These are phyloP conservation scores for Vigna radiata DNA, from an alignment of 306 rosid species.

Conservation along the genomic window DNA sequence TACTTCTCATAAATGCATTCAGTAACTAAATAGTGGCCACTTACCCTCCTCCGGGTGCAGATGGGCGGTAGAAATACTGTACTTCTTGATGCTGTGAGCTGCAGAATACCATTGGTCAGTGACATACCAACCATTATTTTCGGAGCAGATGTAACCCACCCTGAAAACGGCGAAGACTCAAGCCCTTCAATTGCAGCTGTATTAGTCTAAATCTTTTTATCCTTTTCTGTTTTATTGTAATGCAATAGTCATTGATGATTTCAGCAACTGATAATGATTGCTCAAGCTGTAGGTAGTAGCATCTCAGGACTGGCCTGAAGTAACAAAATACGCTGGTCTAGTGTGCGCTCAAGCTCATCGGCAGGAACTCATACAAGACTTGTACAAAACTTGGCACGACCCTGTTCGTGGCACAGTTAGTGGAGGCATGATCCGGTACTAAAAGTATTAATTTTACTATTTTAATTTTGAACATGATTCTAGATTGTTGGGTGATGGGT, in stretches of 20 bases:
- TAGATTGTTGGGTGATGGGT: constrained; percentile 19
- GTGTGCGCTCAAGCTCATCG: constrained; percentile 97
- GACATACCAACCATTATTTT: constrained; percentile 94
- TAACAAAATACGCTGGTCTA: constrained; percentile 90
- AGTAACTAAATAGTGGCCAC: constrained; percentile 1
- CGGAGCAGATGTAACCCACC: constrained; percentile 96
- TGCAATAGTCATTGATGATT: not conserved
- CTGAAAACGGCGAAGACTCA: constrained; percentile 93
- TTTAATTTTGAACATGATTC: constrained; percentile 5
- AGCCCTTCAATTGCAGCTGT: constrained; percentile 98
- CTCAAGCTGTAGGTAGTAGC: constrained; percentile 81
- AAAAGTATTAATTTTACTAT: constrained; percentile 10
- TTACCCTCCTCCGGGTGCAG: constrained; percentile 50
- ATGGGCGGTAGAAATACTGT: constrained; percentile 98
- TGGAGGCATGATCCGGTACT: constrained; percentile 93
- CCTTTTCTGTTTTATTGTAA: not conserved
- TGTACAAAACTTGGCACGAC: constrained; percentile 94
- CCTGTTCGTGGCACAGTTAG: constrained; percentile 89
- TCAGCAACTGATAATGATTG: constrained; percentile 36
- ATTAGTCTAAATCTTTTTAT: constrained; percentile 37
- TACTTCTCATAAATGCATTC: not conserved
- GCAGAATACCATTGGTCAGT: constrained; percentile 91
- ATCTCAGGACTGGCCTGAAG: constrained; percentile 98
- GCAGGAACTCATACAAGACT: constrained; percentile 92
- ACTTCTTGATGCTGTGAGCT: constrained; percentile 92